Evolutionary conservation across 768 basidiomycete species (phyloP).

Genomic region (Tremella mesenterica): DNA sequence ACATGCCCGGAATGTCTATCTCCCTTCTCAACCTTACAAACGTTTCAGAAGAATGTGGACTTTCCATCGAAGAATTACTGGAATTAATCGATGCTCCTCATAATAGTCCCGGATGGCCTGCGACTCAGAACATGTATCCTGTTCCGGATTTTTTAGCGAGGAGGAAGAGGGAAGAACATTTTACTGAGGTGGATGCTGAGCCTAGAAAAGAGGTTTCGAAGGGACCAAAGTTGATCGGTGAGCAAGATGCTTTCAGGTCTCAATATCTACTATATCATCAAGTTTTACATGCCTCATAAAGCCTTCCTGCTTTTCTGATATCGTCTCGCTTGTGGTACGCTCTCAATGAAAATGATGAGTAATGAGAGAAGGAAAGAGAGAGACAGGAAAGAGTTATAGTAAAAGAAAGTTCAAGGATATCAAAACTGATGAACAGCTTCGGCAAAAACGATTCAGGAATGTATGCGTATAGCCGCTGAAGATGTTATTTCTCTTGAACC

Average conservation of each 20-base stretch:
- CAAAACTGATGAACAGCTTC: conserved; percentile 6
- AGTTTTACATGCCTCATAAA: not conserved
- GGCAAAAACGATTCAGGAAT: conserved; percentile 15
- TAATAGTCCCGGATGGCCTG: conserved; percentile 31
- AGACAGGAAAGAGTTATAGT: too few species aligned
- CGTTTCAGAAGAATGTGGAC: conserved; percentile 30
- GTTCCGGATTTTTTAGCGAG: conserved; percentile 12
- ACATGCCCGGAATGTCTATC: conserved; percentile 87
- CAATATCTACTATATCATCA: not conserved
- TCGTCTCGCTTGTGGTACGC: too few species aligned
- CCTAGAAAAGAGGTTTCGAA: conserved; percentile 8
- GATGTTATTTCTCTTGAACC: conserved; percentile 35
- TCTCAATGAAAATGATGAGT: too few species aligned
- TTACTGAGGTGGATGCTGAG: conserved; percentile 30
- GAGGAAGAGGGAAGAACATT: conserved; percentile 26
- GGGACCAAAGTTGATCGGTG: conserved; percentile 24
- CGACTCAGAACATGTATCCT: conserved; percentile 31
- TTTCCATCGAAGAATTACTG: conserved; percentile 14
- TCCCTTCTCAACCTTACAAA: conserved; percentile 55
- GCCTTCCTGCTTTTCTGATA: too few species aligned
- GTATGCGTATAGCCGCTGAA: conserved; percentile 30
- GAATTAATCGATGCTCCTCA: conserved; percentile 38
- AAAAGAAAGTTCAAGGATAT: too few species aligned
- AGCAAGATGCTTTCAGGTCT: not conserved
- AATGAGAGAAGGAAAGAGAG: too few species aligned